These are phyloP conservation scores for Chlorencoelia australis DNA, from an alignment of 2,329 filamentous ascomycete species.

Conservation along the genomic window DNA sequence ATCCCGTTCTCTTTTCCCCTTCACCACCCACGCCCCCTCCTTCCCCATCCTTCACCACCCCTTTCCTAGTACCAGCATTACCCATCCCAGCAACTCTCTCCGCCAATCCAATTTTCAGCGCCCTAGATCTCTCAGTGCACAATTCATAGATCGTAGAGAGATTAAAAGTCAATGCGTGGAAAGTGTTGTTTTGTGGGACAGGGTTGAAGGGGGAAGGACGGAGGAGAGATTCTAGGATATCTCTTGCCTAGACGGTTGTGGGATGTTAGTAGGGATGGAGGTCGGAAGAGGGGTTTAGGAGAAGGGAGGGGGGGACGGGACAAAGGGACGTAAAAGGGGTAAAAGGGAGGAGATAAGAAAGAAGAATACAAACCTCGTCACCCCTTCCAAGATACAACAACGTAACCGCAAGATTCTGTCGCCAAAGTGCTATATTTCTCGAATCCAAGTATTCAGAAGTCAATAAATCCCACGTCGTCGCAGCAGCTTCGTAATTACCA, in stretches of 20 bases:
- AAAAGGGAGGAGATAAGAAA: background rate
- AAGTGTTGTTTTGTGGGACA: constrained; percentile 53
- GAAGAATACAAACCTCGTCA: constrained; percentile 44
- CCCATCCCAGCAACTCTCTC: constrained; percentile 49
- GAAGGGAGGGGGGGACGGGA: no score
- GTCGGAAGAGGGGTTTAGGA: background rate
- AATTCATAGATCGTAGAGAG: constrained; percentile 86
- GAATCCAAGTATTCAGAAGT: constrained; percentile 23
- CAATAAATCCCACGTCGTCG: constrained; percentile 48
- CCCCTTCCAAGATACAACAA: constrained; percentile 73
- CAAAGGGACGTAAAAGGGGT: no score
- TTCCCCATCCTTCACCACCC: constrained; percentile 17
- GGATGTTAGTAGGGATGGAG: background rate
- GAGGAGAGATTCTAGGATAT: constrained; percentile 56
- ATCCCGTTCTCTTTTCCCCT: no score
- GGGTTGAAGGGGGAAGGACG: no score
- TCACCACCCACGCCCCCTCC: constrained; percentile 28
- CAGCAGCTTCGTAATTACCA: constrained; percentile 57
- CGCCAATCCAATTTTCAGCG: constrained; percentile 60
- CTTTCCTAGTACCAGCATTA: background rate
- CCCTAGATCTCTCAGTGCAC: constrained; percentile 65
- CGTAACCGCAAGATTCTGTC: constrained; percentile 76
- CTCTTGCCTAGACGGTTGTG: constrained; percentile 43
- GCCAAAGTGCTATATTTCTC: constrained; percentile 55
- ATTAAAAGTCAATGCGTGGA: constrained; percentile 79